Percentiles rank a stretch among this genome's conserved stretches.
These are phyloP conservation scores for Metschnikowia koreensis DNA, from an alignment of 805 yeast genomes.

Conservation along the genomic window DNA sequence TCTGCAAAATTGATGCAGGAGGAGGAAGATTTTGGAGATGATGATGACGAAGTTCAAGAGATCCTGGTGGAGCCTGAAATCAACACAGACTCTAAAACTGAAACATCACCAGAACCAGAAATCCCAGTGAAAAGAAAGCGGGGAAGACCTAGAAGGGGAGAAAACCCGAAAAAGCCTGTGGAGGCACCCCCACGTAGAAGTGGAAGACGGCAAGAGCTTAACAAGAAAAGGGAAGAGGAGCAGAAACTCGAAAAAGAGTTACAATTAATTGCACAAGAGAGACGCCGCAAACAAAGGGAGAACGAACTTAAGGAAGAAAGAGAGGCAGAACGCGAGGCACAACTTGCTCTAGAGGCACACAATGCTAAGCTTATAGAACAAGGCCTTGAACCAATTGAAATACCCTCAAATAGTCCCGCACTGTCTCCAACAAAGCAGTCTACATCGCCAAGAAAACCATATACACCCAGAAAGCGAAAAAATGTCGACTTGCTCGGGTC, in stretches of 20 bases:
- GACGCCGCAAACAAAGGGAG: background rate
- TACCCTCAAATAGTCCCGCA: background rate
- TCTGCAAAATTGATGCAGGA: slow-evolving; percentile 34
- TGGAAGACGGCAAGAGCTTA: slow-evolving; percentile 6
- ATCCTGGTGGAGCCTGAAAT: background rate
- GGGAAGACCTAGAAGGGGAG: slow-evolving; percentile 16
- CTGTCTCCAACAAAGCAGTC: background rate
- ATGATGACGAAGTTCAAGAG: slow-evolving; percentile 16
- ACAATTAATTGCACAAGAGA: background rate
- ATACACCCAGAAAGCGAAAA: slow-evolving; percentile 2
- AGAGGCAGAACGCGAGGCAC: background rate
- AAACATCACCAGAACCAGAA: slow-evolving; percentile 1
- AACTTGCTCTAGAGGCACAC: background rate
- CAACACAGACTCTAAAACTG: background rate
- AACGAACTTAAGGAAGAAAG: background rate
- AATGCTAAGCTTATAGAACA: slow-evolving; percentile 8
- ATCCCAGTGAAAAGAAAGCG: slow-evolving; percentile 14
- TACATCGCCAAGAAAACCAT: background rate
- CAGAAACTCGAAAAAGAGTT: slow-evolving; percentile 9
- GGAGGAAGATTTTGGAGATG: slow-evolving; percentile 31
- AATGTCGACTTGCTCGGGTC: background rate
- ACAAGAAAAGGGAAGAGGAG: slow-evolving; percentile 9
- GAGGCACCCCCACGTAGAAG: slow-evolving; percentile 7
- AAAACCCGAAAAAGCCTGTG: slow-evolving; percentile 8
- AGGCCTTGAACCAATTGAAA: slow-evolving; percentile 8